Base-by-base conservation (phyloP, 371 early-diverging fungal genomes). In the Amoeboaphelidium protococcarum region DNA sequence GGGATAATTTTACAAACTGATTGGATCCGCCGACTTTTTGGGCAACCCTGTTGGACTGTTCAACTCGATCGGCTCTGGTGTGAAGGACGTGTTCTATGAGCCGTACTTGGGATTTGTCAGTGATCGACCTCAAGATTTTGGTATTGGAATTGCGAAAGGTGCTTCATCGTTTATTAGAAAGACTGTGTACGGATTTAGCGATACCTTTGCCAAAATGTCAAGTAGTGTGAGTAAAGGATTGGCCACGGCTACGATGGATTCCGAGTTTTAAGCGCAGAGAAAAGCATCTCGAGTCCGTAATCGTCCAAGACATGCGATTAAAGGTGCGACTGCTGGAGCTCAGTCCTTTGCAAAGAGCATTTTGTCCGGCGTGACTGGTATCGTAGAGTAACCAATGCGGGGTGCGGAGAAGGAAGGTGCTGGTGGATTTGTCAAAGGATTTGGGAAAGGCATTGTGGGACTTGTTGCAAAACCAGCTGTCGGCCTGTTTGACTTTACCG, bases 41-140 rank as follows among this genome's bases (percentile, higher is more conserved):
- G 98, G 98, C 23, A 97, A 97, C 54, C 98, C 98, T 0, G 90
- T 94, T 0, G 94, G 95, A 0, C 60, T 97, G 23, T 95, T 94
- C 58, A 89, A 72, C 61, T 92, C 74, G 50, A 65, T 97, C 40
- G 79, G 82, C 49, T 85, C 88, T 0, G 98, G 96, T 3, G 90
- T 94, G 0, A 70, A 73, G 0, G 94, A 91, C 55, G 70, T 95
- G 44, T 97, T 95, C 60, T 95, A 94, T 61, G 95, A 96, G 52
- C 95, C 97, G 0, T 41, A 63, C 16, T 85, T 89, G 64, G 97
- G 97, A 0, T 76, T 94, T 45, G 77, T 89, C 40, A 82, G 84
- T 72, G 88, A 88, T 44, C 65, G 85, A 13, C 94, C 97, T 0
- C 85, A 90, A 56, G 95, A 91, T 54, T 68, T 94, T 51, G 92